Conservation (phyloP, 106 monocot species). For the Posidonia australis region DNA sequence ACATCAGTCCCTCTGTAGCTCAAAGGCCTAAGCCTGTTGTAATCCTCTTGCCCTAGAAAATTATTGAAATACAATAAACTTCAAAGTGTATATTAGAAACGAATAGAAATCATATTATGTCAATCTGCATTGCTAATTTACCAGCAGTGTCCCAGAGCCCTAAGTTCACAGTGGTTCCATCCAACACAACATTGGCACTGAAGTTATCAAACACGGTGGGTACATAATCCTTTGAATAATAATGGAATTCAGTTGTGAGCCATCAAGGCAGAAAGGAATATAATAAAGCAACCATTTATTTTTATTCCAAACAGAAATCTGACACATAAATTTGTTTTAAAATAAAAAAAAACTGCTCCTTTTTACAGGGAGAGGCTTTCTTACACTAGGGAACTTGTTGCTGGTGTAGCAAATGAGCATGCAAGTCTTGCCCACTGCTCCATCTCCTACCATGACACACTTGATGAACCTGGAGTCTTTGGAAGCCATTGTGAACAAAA, state of each 20-base stretch:
- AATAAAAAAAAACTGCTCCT: too few species aligned
- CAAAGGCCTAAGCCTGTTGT: conserved; percentile 49
- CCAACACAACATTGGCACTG: conserved; percentile 77
- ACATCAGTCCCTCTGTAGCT: conserved; percentile 96
- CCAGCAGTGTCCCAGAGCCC: conserved; percentile 96
- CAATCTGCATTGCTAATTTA: conserved; percentile 2
- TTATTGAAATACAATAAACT: too few species aligned
- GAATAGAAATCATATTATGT: too few species aligned
- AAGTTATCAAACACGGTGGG: conserved; percentile 96
- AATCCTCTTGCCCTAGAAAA: conserved; percentile 16
- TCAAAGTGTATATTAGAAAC: too few species aligned
- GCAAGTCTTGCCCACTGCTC: conserved; percentile 93
- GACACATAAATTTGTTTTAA: too few species aligned
- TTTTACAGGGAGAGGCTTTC: neutral
- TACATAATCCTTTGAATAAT: conserved; percentile 53
- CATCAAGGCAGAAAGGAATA: too few species aligned
- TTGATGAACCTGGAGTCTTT: conserved; percentile 90
- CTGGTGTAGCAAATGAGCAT: conserved; percentile 99
- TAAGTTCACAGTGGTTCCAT: conserved; percentile 71
- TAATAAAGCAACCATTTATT: too few species aligned
- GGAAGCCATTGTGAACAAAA: too few species aligned
- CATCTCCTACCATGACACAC: conserved; percentile 88
- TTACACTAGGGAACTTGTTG: conserved; percentile 96
- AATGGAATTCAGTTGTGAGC: neutral
- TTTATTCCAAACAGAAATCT: too few species aligned